phyloP scores from a whole-genome alignment of 352 stramenopile genomes.

The Pythium aristosporum region DNA sequence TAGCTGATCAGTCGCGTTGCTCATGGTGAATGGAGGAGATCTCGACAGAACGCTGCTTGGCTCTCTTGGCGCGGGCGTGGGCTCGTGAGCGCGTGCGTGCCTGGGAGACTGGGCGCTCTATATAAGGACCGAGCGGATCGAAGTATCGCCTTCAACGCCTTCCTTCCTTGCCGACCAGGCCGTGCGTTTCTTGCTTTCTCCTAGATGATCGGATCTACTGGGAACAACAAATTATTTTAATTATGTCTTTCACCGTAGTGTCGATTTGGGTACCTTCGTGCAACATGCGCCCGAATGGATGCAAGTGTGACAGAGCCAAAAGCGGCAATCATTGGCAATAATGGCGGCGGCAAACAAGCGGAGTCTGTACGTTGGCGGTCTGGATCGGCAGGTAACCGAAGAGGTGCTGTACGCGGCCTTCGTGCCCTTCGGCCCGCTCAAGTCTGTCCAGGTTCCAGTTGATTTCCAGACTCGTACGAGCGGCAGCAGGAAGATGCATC shows the following conservation, averaged over 20 bases:
- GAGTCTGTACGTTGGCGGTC: conserved; percentile 88
- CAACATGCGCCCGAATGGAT: conserved; percentile 6
- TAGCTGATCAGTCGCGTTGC: conserved; percentile 71
- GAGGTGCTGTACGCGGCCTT: conserved; percentile 86
- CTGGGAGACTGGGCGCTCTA: neutral
- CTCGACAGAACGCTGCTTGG: conserved; percentile 7
- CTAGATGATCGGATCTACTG: conserved; percentile 25
- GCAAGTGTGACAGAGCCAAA: neutral
- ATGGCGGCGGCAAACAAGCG: conserved; percentile 51
- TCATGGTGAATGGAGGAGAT: conserved; percentile 53
- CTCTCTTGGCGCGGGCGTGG: neutral
- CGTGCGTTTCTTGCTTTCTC: conserved; percentile 26
- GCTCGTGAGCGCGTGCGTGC: neutral
- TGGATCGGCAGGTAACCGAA: conserved; percentile 88
- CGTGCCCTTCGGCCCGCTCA: conserved; percentile 80
- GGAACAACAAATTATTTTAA: conserved; percentile 4
- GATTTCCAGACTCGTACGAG: conserved; percentile 69
- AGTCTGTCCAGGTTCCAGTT: conserved; percentile 73
- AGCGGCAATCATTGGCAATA: neutral
- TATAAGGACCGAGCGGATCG: conserved; percentile 8
- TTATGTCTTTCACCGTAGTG: conserved; percentile 27
- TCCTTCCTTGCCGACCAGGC: neutral
- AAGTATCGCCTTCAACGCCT: conserved; percentile 7
- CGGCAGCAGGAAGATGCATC: neutral
- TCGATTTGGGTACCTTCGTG: conserved; percentile 15